A percentile compares a stretch with the other conserved stretches of the same genome.
Conservation (phyloP, 768 basidiomycete genomes). For the Lactarius quietus region DNA sequence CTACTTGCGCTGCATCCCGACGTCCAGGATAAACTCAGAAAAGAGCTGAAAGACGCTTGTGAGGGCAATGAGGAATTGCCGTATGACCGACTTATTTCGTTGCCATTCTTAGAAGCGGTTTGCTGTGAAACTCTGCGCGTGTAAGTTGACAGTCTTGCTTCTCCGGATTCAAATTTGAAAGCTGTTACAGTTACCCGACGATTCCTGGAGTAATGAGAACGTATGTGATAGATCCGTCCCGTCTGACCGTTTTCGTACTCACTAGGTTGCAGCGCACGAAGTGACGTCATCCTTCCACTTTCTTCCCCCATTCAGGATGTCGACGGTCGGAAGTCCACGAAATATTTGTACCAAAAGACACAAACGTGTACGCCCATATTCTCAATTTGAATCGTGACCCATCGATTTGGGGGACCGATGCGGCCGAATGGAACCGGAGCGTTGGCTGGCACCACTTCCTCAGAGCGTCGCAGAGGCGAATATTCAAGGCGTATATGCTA, state of each 20-base stretch:
- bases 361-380: not conserved
- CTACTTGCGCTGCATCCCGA: not conserved
- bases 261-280: not conserved
- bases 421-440: not conserved
- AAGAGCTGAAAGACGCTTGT: not conserved
- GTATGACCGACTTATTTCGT: slow-evolving; percentile 33
- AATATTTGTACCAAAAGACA: not conserved
- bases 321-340: not conserved
- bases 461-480: not conserved
- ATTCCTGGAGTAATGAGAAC: not conserved
- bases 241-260: not conserved
- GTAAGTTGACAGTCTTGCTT: not conserved
- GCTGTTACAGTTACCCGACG: not conserved
- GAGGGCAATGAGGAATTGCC: slow-evolving; percentile 26
- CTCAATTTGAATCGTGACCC: not conserved
- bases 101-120: slow-evolving; percentile 34
- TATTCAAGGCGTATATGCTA: not conserved
- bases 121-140: not conserved
- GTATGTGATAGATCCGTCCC: not conserved
- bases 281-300: not conserved
- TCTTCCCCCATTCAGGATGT: not conserved
- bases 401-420: not conserved
- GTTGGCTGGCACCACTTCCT: not conserved
- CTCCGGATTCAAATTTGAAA: not conserved
- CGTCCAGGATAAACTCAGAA: not conserved